phyloP scores from a whole-genome alignment of 2,329 filamentous ascomycete species.

The Colletotrichum musae region DNA sequence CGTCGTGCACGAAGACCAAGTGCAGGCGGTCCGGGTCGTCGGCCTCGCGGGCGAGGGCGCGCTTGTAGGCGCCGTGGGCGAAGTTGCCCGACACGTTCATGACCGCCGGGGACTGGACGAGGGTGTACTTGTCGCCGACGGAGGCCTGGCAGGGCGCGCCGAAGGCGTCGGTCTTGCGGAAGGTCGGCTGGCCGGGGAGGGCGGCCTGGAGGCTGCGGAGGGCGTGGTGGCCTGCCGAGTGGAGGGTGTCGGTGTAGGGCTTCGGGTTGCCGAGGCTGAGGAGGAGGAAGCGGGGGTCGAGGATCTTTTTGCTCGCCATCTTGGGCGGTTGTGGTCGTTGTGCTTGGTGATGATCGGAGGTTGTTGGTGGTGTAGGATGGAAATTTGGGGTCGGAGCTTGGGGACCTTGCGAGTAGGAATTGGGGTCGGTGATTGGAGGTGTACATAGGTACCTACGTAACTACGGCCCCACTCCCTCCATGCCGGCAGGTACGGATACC shows the following conservation, averaged over 20 bases:
- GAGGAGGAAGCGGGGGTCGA: slow-evolving; percentile 74
- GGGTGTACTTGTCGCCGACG: slow-evolving; percentile 68
- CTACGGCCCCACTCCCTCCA: too few relatives aligned
- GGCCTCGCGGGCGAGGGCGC: slow-evolving; percentile 61
- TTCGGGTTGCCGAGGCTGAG: slow-evolving; percentile 90
- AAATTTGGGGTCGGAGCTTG: too few relatives aligned
- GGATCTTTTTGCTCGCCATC: slow-evolving; percentile 40
- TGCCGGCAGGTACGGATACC: too few relatives aligned
- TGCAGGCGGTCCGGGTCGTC: slow-evolving; percentile 52
- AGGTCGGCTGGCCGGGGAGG: slow-evolving; percentile 59
- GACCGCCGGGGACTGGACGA: slow-evolving; percentile 80
- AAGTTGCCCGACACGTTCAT: slow-evolving; percentile 91
- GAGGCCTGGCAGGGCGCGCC: slow-evolving; percentile 67
- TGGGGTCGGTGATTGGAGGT: too few relatives aligned
- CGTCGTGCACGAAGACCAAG: slow-evolving; percentile 89
- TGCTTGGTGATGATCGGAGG: not conserved
- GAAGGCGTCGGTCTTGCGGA: slow-evolving; percentile 61
- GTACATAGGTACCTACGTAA: too few relatives aligned
- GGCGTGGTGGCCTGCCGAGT: slow-evolving; percentile 88
- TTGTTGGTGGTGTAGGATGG: too few relatives aligned
- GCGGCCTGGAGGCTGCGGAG: slow-evolving; percentile 72
- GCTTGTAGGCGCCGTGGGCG: slow-evolving; percentile 75
- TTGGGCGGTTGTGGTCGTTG: not conserved
- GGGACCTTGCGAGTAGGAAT: too few relatives aligned
- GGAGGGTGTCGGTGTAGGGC: slow-evolving; percentile 82